A percentile compares a stretch with the other conserved stretches of the same genome.
Evolutionary conservation across 129 eudicot species (phyloP).

Genomic region (Centrapalus pauciflorus): DNA sequence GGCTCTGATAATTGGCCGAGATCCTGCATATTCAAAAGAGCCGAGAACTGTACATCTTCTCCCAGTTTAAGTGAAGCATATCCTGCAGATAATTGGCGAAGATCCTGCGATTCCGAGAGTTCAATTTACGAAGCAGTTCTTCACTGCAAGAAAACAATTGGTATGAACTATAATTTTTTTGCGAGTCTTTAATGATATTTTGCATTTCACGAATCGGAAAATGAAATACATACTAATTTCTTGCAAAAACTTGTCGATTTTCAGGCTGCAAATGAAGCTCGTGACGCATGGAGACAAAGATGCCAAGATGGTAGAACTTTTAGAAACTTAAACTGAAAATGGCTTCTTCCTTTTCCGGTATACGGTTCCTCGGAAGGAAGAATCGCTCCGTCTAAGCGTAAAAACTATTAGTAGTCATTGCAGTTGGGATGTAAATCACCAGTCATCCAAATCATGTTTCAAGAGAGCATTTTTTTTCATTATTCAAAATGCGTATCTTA

Average conservation of each 20-base stretch:
- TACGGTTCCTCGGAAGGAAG: background rate
- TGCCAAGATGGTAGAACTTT: constrained; percentile 19
- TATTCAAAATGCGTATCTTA: constrained; percentile 4
- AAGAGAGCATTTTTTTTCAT: background rate
- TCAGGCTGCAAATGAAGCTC: constrained; percentile 24
- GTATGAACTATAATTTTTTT: constrained; percentile 20
- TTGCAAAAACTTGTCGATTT: background rate
- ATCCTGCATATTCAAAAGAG: constrained; percentile 2
- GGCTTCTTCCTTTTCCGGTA: background rate
- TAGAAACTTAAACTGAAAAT: constrained; percentile 12
- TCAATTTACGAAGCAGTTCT: constrained; percentile 92
- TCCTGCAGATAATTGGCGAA: constrained; percentile 50
- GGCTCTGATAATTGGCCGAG: background rate
- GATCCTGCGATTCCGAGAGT: constrained; percentile 85
- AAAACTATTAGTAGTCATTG: constrained; percentile 1
- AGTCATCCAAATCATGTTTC: constrained; percentile 4
- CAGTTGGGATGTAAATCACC: background rate
- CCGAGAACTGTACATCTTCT: constrained; percentile 19
- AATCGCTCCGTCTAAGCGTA: background rate
- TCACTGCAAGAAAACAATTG: constrained; percentile 84
- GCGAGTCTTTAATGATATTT: background rate
- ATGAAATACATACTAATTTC: background rate
- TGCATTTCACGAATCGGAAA: background rate
- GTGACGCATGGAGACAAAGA: constrained; percentile 11
- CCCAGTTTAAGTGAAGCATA: constrained; percentile 52